Evolutionary conservation across 1,139 yeast genomes (phyloP), one percentile per base, ranked within the genome.

Genomic region (Nakaseomyces nivariensis): DNA sequence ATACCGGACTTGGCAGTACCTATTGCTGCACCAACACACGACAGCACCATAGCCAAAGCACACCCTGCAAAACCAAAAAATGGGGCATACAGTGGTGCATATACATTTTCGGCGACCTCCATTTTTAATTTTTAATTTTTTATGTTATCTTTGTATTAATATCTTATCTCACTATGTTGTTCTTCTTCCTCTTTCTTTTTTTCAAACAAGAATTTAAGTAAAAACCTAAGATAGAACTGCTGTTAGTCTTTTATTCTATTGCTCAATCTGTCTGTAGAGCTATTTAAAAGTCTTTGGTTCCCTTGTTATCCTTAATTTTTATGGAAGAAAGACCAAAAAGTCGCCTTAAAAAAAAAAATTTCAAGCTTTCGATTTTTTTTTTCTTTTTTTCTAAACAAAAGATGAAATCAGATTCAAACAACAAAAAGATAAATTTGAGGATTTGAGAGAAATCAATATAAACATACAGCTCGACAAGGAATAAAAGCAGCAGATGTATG

Each of bases 1-100:
- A 94, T 85, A 54, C 99, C 99, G 44, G 96, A 87, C 72, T 94
- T 94, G 57, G 97, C 97, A 11, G 98, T 92, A 50, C 99, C 99
- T 59, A 89, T 84, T 55, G 97, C 97, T 29, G 98, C 98, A 54
- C 99, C 98, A 27, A 90, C 82, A 67, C 95, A 85, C 46, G 95
- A 84, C 56, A 90, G 75, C 38, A 87, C 78, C 85, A 88, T 86
- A 50, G 97, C 96, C 48, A 88, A 82, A 5, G 95, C 88, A 72
- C 97, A 89, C 49, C 81, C 96, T 42, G 95, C 96, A 69, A 89
- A 88, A 46, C 97, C 97, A 66, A 90, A 82, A 69, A 90, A 89
- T 52, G 97, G 96, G 11, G 97, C 96, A 72, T 83, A 89, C 38
- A 81, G 81, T 47, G 97, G 97, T 36, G 86, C 75, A 64, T 78